These are phyloP conservation scores for Dissophora globulifera DNA, from an alignment of 192 early-diverging fungal species.

Conservation along the genomic window DNA sequence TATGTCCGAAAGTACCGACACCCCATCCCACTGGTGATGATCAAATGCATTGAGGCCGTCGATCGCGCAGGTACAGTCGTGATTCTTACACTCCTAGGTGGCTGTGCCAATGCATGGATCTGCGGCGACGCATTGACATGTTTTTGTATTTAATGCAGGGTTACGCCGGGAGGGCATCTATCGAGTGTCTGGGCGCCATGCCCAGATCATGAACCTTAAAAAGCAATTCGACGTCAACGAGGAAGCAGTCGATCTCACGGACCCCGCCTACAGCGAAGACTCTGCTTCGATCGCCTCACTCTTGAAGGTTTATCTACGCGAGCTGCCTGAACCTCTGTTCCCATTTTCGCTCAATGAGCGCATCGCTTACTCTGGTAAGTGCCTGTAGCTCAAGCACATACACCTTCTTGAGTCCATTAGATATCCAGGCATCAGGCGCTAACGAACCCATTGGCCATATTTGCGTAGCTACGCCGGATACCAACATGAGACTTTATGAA, in stretches of 20 bases:
- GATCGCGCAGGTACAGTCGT: slow-evolving; percentile 46
- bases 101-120: no score
- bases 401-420: no score
- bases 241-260: slow-evolving; percentile 33
- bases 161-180: slow-evolving; percentile 42
- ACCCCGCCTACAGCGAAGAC: slow-evolving; percentile 57
- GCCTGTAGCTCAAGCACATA: no score
- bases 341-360: slow-evolving; percentile 64
- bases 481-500: slow-evolving; percentile 45
- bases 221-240: slow-evolving; percentile 38
- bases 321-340: slow-evolving; percentile 71
- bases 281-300: slow-evolving; percentile 68
- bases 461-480: slow-evolving; percentile 54
- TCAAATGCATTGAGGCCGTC: slow-evolving; percentile 45
- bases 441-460: no score
- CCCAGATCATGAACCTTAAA: slow-evolving; percentile 44
- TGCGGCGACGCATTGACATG: no score
- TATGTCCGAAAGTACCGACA: slow-evolving; percentile 33
- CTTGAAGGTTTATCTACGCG: slow-evolving; percentile 73
- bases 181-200: slow-evolving; percentile 45
- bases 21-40: slow-evolving; percentile 36
- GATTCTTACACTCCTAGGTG: no score
- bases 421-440: no score
- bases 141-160: no score
- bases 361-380: slow-evolving; percentile 65